phyloP scores from a whole-genome alignment of 331 rosid genomes.

The Phaseolus coccineus region DNA sequence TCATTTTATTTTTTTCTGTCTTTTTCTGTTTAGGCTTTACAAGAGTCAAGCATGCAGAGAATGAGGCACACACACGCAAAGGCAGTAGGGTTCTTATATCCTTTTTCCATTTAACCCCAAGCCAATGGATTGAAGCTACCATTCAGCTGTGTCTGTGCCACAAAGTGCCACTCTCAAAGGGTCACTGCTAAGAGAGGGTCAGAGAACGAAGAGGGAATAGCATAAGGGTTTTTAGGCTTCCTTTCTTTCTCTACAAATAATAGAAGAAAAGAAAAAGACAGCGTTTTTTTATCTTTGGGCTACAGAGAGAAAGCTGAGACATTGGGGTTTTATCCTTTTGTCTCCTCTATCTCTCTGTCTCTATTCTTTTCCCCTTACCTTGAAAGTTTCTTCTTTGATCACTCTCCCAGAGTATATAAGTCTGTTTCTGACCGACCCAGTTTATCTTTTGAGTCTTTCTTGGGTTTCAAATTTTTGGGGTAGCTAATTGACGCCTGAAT shows the following conservation, averaged over 20 bases:
- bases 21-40: conserved; percentile 19
- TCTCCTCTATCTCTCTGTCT: conserved; percentile 48
- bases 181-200: conserved; percentile 44
- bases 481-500: conserved; percentile 11
- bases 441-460: conserved; percentile 16
- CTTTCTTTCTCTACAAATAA: conserved; percentile 61
- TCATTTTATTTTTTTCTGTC: not conserved
- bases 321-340: conserved; percentile 54
- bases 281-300: conserved; percentile 52
- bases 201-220: conserved; percentile 65
- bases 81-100: conserved; percentile 66
- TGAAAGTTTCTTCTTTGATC: conserved; percentile 16
- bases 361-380: conserved; percentile 1
- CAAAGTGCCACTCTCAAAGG: conserved; percentile 24
- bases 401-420: conserved; percentile 32
- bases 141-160: conserved; percentile 5
- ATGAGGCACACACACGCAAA: conserved; percentile 3
- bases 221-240: conserved; percentile 43
- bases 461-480: conserved; percentile 32
- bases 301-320: conserved; percentile 63
- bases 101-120: conserved; percentile 31
- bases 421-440: conserved; percentile 39
- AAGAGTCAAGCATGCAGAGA: conserved; percentile 73
- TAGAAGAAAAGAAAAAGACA: conserved; percentile 34
- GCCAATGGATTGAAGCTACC: conserved; percentile 38